Conservation (phyloP, 2,329 filamentous ascomycete genomes). For the Microdochium nivale region DNA sequence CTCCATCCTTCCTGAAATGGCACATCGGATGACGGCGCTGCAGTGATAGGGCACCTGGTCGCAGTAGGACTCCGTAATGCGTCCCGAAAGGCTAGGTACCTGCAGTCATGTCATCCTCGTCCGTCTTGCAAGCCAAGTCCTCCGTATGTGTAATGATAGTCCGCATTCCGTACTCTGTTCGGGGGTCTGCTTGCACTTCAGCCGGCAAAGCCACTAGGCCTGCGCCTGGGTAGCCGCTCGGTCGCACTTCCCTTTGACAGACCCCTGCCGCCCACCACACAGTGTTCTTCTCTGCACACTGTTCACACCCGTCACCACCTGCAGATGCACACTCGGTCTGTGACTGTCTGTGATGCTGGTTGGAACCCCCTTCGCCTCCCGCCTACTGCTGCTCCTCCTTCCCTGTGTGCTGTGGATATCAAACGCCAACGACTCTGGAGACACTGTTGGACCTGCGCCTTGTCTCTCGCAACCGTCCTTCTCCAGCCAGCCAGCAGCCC, state of each 20-base stretch:
- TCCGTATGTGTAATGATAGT: no score
- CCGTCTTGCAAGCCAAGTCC: no score
- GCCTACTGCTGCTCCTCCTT: neutral
- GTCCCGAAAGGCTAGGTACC: no score
- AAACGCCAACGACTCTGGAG: neutral
- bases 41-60: no score
- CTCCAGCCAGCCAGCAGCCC: neutral
- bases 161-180: no score
- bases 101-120: no score
- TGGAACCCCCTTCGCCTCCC: neutral
- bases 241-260: neutral
- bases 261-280: neutral
- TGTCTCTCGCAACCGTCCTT: neutral
- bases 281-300: neutral
- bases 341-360: neutral
- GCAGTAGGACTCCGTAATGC: no score
- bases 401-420: neutral
- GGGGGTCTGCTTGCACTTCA: no score
- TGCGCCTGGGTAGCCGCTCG: no score
- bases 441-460: neutral
- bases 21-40: no score
- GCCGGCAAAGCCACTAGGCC: no score
- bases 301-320: neutral
- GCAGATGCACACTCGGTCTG: neutral
- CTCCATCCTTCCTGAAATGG: neutral